Percentiles rank a stretch among this genome's conserved stretches.
These are phyloP conservation scores for Penicillium sp. DNA, from an alignment of 2,329 filamentous ascomycete species.

Conservation along the genomic window DNA sequence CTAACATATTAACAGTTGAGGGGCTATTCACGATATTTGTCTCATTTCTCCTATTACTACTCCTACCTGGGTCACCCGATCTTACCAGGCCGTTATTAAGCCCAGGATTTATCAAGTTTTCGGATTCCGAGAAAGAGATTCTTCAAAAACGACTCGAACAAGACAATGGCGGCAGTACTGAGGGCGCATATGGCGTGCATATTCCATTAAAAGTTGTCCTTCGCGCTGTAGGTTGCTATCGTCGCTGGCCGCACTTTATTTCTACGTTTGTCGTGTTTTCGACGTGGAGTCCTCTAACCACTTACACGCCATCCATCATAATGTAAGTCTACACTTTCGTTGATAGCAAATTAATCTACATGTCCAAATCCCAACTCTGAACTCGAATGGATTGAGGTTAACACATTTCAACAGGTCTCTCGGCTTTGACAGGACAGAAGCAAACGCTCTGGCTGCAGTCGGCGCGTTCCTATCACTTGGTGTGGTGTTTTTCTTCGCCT, in stretches of 20 bases:
- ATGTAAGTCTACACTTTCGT: background rate
- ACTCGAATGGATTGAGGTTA: too few species aligned
- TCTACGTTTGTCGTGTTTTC: background rate
- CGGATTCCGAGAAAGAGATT: background rate
- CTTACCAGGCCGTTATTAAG: background rate
- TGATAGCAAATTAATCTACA: background rate
- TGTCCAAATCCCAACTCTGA: too few species aligned
- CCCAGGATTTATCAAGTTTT: background rate
- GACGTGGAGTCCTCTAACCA: background rate
- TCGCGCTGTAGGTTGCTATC: background rate
- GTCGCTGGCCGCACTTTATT: background rate
- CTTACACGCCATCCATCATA: background rate
- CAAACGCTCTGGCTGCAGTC: background rate
- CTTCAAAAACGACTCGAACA: background rate
- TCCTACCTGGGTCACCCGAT: background rate
- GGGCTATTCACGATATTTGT: background rate
- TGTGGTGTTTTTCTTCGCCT: background rate
- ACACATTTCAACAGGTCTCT: background rate
- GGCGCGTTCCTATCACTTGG: background rate
- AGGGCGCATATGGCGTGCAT: background rate
- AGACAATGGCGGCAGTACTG: background rate
- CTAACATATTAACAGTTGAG: background rate
- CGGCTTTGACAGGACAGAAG: background rate
- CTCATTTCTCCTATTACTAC: background rate
- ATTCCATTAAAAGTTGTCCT: background rate